Base-by-base conservation (phyloP, 2,329 filamentous ascomycete species). In the Tricladium varicosporioides region DNA sequence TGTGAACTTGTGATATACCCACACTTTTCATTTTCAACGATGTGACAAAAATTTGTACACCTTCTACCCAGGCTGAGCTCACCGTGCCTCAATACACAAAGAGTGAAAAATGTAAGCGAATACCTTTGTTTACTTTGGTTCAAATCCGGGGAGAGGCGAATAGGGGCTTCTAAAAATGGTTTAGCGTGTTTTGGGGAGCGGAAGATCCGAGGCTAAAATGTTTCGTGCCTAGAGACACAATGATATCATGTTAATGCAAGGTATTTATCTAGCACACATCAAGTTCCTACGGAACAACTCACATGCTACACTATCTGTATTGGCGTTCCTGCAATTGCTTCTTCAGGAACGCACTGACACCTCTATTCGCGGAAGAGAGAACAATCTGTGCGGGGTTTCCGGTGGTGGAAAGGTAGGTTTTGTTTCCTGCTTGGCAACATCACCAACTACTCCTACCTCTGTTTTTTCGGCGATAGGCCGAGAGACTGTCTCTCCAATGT, bases 231-330 rank as follows among this genome's bases (percentile, higher is more conserved):
- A 44, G 53, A 57, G 54, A 33, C 32, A 48, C 19, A 56, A 53
- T 53, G 54, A 57, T 48, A 44, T 49, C 49, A 57, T 57, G 19
- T 19, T 42, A 51, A 47, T 57, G 45, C 44, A 48, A 22, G 36
- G 11, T 13, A 10, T 40, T 10, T 10, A 13, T 40, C 10, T 10
- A n/a, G 36, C 36, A 40, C 36, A n/a, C n/a, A 13, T 40, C 11
- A 40, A n/a, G 36, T n/a, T n/a, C 36, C 11, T 4, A 11, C 36
- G 4, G n/a, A 13, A n/a, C 3, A 40, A 10, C 36, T 11, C 36
- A 40, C n/a, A 13, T 40, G 36, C 36, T 40, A 27, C 22, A 27
- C 22, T 27, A 7, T 7, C 22, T 7, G 36, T 10, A n/a, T 40
- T 40, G 36, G 36, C 36, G 36, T 40, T 40, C 11, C 36, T 13